Evolutionary conservation across 169 alveolate species (phyloP), one percentile per base, ranked within the genome.

Genomic region (Plasmodium cynomolgi): DNA sequence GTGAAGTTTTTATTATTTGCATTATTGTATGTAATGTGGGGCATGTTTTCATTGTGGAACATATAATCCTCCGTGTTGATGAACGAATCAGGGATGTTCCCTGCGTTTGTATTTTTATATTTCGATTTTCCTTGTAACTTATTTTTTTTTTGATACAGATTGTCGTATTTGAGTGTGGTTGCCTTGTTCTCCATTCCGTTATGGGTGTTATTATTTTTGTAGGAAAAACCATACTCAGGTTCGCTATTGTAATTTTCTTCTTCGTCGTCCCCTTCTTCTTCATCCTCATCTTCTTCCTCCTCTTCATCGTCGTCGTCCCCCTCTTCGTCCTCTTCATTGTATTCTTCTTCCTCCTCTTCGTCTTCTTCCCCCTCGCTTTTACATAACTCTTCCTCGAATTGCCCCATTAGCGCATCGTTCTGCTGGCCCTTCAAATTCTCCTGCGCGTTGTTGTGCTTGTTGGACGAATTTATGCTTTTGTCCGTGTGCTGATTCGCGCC

Each of bases 291-390:
- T 37, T 83, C 91, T 1, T 56, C 81, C 1, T 83, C 91, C 2
- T 83, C 91, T 3, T 26, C 75, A 0, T 74, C 79, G 0, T 84
- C 84, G 2, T 74, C 79, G 11, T 73, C 79, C 0, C 37, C 93
- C 4, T 84, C 93, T 1, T 84, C 84, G 0, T 72, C 92, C 75
- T 84, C 92, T 2, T 37, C 83, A 56, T 83, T 33, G 15, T 83
- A 50, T 5, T 62, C 92, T 0, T 83, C 92, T 17, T 71, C 92
- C 0, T 84, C 92, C 58, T 83, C 92, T 26, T 68, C 92, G 2
- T 83, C 92, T 41, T 71, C 92, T 26, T 84, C 92, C 3, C 13
- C 93, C 33, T 84, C 84, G n/a, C 44, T 62, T 37, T 31, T 58
- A 13, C 47, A 15, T 34, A 29, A 9, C 31, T 20, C 82, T 68